Evolutionary conservation across 148 eudicot genomes (phyloP).

Genomic region (Nyssa sinensis): DNA sequence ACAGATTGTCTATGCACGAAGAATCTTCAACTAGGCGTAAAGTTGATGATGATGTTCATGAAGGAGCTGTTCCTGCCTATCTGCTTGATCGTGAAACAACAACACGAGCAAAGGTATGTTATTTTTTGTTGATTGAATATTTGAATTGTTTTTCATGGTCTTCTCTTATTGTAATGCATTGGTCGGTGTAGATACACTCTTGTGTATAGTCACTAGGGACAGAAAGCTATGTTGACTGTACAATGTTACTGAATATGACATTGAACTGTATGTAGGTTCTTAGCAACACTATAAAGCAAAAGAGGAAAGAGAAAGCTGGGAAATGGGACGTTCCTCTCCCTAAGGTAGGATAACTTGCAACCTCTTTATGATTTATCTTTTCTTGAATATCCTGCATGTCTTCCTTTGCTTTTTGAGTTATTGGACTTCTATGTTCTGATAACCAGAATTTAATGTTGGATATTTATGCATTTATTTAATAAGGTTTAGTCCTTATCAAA

Average conservation of each 20-base stretch:
- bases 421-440: not conserved
- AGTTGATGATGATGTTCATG: conserved; percentile 92
- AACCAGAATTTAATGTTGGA: not conserved
- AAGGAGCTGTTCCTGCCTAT: conserved; percentile 90
- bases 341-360: conserved; percentile 50
- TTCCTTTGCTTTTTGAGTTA: not conserved
- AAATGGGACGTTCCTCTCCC: conserved; percentile 98
- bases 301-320: conserved; percentile 96
- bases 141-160: not conserved
- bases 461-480: no score
- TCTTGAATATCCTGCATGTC: not conserved
- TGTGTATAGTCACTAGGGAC: no score
- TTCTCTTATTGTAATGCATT: not conserved
- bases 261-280: conserved; percentile 47
- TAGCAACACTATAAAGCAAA: conserved; percentile 95
- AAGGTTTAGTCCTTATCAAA: no score
- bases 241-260: not conserved
- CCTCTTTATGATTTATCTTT: not conserved
- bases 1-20: conserved; percentile 92
- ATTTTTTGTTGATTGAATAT: not conserved
- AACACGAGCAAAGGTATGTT: conserved; percentile 81
- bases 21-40: conserved; percentile 86
- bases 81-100: conserved; percentile 97
- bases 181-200: not conserved
- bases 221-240: not conserved